Evolutionary conservation across 2,329 filamentous ascomycete species (phyloP), one percentile per base, ranked within the genome.

Genomic region (Falciphora oryzae): DNA sequence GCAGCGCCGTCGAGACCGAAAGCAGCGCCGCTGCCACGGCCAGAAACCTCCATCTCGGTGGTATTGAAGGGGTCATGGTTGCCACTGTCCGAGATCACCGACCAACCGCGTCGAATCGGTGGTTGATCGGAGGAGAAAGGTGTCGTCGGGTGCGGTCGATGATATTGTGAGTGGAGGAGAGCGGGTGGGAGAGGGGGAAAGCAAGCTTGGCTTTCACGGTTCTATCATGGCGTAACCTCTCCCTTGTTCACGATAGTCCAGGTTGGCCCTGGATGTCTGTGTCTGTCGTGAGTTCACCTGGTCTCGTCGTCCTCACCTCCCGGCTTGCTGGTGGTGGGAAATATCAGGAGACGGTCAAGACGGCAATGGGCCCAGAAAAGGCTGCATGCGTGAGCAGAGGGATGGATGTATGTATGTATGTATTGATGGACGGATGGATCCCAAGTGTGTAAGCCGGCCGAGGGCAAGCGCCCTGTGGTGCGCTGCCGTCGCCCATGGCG

Each of bases 1-100:
- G 74, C 3, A 85, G 72, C 3, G 76, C 77, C 32, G 62, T 29
- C 31, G 56, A 63, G 62, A 63, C 22, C 14, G 53, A 58, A 10
- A 63, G 25, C 53, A 64, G 57, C 50, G 70, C 65, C 53, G 70
- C 59, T 2, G 69, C 57, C 18, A 71, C 56, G 3, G 71, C n/a
- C 35, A 64, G 58, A n/a, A 68, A 59, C 32, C 60, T 32, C 29
- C 64, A 65, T 66, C n/a, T 35, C 66, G 14, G 25, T 35, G 44
- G 61, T 60, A 59, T 38, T 57, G 63, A 59, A 14, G 62, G 56
- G 18, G 29, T 14, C 62, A 63, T 63, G 28, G 6, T 53, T 31
- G 32, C 10, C 18, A 53, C 25, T 29, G 29, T 29, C 29, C 6
- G 29, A 29, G 29, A 29, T 29, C 3, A 29, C 29, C 3, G 29